These are phyloP conservation scores for Prunus yedoensis DNA, from an alignment of 331 rosid species.

Conservation along the genomic window DNA sequence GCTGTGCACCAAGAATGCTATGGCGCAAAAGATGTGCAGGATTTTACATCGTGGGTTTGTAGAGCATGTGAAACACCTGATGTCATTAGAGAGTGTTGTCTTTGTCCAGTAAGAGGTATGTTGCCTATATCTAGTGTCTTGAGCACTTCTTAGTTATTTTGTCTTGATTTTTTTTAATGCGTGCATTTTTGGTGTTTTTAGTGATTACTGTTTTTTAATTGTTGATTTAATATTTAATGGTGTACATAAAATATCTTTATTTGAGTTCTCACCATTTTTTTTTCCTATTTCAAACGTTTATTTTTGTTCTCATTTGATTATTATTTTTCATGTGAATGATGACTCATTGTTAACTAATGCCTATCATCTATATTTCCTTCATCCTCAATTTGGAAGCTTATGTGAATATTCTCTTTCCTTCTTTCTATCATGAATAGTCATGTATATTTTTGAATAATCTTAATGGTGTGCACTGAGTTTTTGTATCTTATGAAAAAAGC, in stretches of 20 bases:
- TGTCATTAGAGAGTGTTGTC: conserved; percentile 88
- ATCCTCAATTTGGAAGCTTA: neutral
- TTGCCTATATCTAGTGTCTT: conserved; percentile 30
- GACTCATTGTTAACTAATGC: neutral
- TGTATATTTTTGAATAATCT: neutral
- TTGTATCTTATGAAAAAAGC: neutral
- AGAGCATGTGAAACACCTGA: conserved; percentile 93
- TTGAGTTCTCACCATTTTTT: neutral
- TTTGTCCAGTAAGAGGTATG: conserved; percentile 92
- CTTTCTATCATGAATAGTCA: neutral
- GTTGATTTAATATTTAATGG: neutral
- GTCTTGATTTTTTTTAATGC: conserved; percentile 11
- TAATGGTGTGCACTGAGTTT: conserved; percentile 1
- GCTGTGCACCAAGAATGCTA: conserved; percentile 99
- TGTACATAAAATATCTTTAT: neutral
- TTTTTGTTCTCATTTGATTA: neutral
- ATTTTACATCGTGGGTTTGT: conserved; percentile 99
- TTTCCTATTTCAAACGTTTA: neutral
- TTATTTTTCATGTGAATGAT: neutral
- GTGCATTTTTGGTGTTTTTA: neutral
- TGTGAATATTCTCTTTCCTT: neutral
- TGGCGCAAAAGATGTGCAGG: conserved; percentile 76
- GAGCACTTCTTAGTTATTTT: conserved; percentile 16
- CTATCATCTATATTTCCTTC: neutral
- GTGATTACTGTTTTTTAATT: neutral